These are phyloP conservation scores for Scutellaria minor DNA, from an alignment of 257 asterid species.

Conservation along the genomic window DNA sequence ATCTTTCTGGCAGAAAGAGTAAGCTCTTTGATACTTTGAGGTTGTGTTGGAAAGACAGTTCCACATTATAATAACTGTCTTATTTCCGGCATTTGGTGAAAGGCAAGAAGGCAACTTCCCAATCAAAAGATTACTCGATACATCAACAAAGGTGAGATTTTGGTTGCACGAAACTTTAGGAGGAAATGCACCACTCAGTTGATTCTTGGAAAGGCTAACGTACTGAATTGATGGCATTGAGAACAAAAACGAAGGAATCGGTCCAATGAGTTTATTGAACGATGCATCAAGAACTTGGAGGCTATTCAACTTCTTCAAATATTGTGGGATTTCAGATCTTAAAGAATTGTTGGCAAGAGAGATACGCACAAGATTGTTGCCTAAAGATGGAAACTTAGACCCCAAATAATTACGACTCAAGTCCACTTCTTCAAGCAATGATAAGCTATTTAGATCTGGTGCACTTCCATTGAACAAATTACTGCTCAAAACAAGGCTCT, in stretches of 20 bases:
- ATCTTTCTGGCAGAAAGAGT: conserved; percentile 75
- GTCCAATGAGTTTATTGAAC: conserved; percentile 72
- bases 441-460: conserved; percentile 67
- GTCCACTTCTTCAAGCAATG: conserved; percentile 67
- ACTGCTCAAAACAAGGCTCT: conserved; percentile 58
- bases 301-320: conserved; percentile 43
- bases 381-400: conserved; percentile 67
- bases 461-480: conserved; percentile 74
- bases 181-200: conserved; percentile 73
- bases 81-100: conserved; percentile 53
- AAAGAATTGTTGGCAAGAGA: conserved; percentile 60
- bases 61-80: conserved; percentile 56
- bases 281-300: conserved; percentile 74
- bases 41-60: conserved; percentile 75
- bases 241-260: conserved; percentile 74
- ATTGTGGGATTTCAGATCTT: conserved; percentile 72
- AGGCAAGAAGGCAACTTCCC: conserved; percentile 89
- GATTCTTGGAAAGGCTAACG: conserved; percentile 62
- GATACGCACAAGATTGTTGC: conserved; percentile 50
- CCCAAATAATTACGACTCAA: conserved; percentile 71
- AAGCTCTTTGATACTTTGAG: conserved; percentile 64
- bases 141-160: conserved; percentile 64
- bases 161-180: conserved; percentile 53
- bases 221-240: conserved; percentile 64
- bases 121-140: conserved; percentile 75